Evolutionary conservation across 2,329 filamentous ascomycete genomes (phyloP), one percentile per base, ranked within the genome.

Genomic region (Zymoseptoria ardabiliae): DNA sequence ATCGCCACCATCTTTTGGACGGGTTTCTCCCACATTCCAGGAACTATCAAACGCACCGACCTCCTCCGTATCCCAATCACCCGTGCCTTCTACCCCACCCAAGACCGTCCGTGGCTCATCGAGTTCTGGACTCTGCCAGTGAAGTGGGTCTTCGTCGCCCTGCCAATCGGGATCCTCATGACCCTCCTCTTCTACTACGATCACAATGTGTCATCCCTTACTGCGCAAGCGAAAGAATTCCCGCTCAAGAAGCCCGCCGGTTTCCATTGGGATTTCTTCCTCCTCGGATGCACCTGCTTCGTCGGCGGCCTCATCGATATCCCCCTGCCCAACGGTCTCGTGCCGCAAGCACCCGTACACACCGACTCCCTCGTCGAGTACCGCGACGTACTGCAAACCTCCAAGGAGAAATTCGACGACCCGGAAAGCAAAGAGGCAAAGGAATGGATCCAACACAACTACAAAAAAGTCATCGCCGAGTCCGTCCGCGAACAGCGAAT

Each of bases 181-280:
- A 82, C 80, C 61, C 63, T 81, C 4, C 74, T 83, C 2, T 83
- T 83, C 71, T 83, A 82, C 69, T 83, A 82, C 64, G 81, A 83
- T 68, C 81, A 83, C 68, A 73, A 73, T 75, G 79, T 84, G 55
- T 82, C 79, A 61, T 81, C 79, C 22, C 74, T 85, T 30, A 82
- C 79, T 9, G 81, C 82, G 0, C 82, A 84, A 70, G 81, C 79
- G 13, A 78, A 77, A 23, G 76, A 82, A 23, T 84, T 81, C 53
- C 82, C 82, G 0, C 73, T 85, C 10, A 77, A 77, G 56, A 84
- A 85, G 64, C 82, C 82, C 0, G 81, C 80, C 0, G 82, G 82
- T n/a, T 84, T 84, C 66, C 81, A 84, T 67, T 84, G 82, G 81
- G 82, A 84, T 68, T 79, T 84, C 65, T 84, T 83, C 69, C 75